Base-by-base conservation (phyloP, 352 stramenopile species). In the Pythium utonaiense region DNA sequence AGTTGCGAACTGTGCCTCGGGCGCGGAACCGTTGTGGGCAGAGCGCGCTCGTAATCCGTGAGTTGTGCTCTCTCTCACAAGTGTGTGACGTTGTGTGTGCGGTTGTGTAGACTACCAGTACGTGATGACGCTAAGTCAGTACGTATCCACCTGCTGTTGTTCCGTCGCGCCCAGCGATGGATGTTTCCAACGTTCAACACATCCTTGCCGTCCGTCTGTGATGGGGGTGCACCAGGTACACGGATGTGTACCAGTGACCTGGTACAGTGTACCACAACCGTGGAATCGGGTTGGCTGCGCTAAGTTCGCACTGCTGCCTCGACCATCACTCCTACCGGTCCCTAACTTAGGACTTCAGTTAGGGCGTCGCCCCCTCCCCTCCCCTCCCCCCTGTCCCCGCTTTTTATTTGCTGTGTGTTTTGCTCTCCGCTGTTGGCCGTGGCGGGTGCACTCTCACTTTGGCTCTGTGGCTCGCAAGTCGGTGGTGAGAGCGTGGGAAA, bases 371-470 rank as follows among this genome's bases (percentile, higher is more conserved):
- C 24, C 56, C 48, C 51, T 21, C 34, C 25, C 34, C 13, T 45
- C 36, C 45, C 30, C 36, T 42, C 38, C 16, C 49, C 47, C 40
- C 40, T 22, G 36, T 33, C 44, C 19, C 44, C 25, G 22, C 44
- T 51, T n/a, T 33, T 51, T 41, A 6, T 41, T 44, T 41, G 34
- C 34, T 41, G n/a, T n/a, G 28, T 9, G 19, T 44, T 44, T 44
- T 44, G 36, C 36, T 44, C 36, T 40, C 33, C 33, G 33, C 33
- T 40, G 10, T 44, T 27, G 40, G 33, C 33, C 14, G 9, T 40
- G 10, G 33, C 33, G 33, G 33, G 9, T 4, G 53, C 69, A 72
- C 69, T 77, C 60, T 61, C 63, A 45, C 42, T 74, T 77, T 74
- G 52, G 69, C 69, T 66, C 51, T 58, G 52, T 66, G 53, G 66